Base-by-base conservation (phyloP, 2,329 filamentous ascomycete species). In the Fusarium sulawesiense region DNA sequence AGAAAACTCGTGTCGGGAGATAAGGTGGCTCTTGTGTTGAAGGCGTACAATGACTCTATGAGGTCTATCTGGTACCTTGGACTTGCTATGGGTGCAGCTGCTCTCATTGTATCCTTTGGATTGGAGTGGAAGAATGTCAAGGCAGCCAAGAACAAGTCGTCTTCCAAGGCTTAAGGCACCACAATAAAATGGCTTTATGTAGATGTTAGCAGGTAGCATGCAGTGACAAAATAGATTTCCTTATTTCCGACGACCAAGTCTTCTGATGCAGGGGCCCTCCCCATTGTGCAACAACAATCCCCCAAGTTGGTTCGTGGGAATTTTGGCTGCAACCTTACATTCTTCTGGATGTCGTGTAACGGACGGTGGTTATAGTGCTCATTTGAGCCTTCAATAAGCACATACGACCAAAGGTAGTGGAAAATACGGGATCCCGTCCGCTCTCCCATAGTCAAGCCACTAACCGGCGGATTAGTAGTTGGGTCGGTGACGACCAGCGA, bases 101-200 rank as follows among this genome's bases (percentile, higher is more conserved):
- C 60, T 18, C 9, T 68, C 2, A 5, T 68, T 20, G 20, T 50
- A 0, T 60, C 60, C 0, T 61, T 56, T 6, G 64, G 53, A 0
- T 48, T 68, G 3, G 66, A 68, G 1, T 68, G 66, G 65, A 68
- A 54, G n/a, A 68, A 29, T 11, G 42, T 68, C 1, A 64, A 68
- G 23, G 40, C 37, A 5, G 12, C 21, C 0, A 54, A 64, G 18
- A 30, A 64, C 5, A 50, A 55, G 11, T 1, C 6, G 6, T 7
- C 42, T 7, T 5, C 4, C 6, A 1, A 49, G 4, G 29, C 34
- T 0, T 37, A 37, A 10, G 10, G 16, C 2, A 37, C 5, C 16
- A n/a, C 16, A 16, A 34, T 34, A 34, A 32, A 32, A 16, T 9
- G 14, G 11, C 27, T 13, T 12, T 9, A 32, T 14, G 5, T 37